Conservation (phyloP, 306 rosid genomes). For the Acacia crassicarpa region DNA sequence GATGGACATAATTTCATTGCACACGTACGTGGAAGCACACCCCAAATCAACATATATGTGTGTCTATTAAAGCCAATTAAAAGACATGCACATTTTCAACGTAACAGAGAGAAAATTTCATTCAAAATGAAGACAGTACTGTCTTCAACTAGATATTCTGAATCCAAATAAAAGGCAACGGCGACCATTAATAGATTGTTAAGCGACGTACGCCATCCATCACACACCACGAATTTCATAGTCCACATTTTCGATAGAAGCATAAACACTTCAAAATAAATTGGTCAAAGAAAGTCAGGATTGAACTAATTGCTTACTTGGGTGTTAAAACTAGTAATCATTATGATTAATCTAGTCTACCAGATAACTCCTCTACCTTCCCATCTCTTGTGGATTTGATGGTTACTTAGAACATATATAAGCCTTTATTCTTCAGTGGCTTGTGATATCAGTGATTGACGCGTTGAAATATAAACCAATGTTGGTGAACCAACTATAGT, state of each 20-base stretch:
- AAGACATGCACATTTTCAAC: constrained; percentile 1
- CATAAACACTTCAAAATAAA: constrained; percentile 21
- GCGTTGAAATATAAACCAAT: constrained; percentile 13
- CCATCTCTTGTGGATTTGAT: constrained; percentile 12
- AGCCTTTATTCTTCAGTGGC: constrained; percentile 24
- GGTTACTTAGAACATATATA: constrained; percentile 27
- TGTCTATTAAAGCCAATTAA: not conserved
- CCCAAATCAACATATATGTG: not conserved
- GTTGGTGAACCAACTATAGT: constrained; percentile 40
- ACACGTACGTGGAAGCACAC: not conserved
- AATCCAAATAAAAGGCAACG: constrained; percentile 21
- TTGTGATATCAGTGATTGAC: constrained; percentile 26
- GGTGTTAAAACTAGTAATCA: constrained; percentile 25
- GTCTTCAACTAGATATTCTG: constrained; percentile 33
- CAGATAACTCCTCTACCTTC: constrained; percentile 28
- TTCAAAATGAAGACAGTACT: constrained; percentile 12
- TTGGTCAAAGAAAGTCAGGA: constrained; percentile 24
- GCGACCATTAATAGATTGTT: not conserved
- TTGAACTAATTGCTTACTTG: constrained; percentile 13
- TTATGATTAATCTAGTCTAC: constrained; percentile 28
- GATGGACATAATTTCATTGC: not conserved
- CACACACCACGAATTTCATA: not conserved
- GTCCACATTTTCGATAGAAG: constrained; percentile 22
- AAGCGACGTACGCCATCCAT: not conserved
- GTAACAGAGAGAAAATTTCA: constrained; percentile 20